phyloP scores from a whole-genome alignment of 257 asterid species.

The Petunia secreta region DNA sequence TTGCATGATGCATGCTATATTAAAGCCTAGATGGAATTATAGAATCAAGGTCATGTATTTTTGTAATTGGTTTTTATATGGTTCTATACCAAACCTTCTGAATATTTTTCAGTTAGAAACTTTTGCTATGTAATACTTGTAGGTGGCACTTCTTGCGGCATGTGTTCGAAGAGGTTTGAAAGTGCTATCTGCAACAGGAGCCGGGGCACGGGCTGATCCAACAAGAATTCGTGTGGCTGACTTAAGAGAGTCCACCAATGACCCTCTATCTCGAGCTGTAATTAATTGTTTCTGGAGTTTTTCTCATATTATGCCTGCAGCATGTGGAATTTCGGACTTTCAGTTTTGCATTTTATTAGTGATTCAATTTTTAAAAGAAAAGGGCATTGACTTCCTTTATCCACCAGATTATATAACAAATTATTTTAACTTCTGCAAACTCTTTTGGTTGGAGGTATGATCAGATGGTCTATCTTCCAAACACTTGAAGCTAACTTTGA shows the following conservation, averaged over 20 bases:
- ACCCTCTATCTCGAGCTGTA: slow-evolving; percentile 96
- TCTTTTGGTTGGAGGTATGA: neutral
- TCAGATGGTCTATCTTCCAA: neutral
- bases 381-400: neutral
- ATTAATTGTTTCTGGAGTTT: slow-evolving; percentile 28
- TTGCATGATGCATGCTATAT: neutral
- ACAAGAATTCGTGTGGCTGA: slow-evolving; percentile 96
- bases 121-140: slow-evolving; percentile 34
- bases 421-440: neutral
- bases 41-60: neutral
- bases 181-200: slow-evolving; percentile 97
- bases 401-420: slow-evolving; percentile 10
- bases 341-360: neutral
- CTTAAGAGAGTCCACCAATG: slow-evolving; percentile 91
- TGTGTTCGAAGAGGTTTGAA: slow-evolving; percentile 89
- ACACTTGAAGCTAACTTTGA: neutral
- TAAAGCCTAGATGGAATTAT: neutral
- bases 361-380: neutral
- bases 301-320: neutral
- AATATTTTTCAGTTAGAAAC: slow-evolving; percentile 20
- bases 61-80: neutral
- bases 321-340: neutral
- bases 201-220: slow-evolving; percentile 98
- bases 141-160: slow-evolving; percentile 98
- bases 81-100: neutral